Percentiles rank a stretch among this genome's conserved stretches.
phyloP scores from a whole-genome alignment of 73 alveolate species.

The Stentor coeruleus region DNA sequence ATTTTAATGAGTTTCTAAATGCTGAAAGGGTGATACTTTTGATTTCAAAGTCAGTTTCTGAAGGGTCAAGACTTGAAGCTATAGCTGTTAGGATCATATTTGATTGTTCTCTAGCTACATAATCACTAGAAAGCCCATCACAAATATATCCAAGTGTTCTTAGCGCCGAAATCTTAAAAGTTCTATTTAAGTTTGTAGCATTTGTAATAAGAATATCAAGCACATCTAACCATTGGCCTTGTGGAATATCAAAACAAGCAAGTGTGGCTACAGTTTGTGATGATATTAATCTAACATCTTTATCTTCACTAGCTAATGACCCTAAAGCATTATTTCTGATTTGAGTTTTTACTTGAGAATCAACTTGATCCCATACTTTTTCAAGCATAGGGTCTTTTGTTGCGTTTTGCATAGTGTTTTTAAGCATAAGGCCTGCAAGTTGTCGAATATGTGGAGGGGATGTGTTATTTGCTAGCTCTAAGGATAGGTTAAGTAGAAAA shows the following conservation, averaged over 20 bases:
- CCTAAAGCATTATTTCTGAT: slow-evolving; percentile 5
- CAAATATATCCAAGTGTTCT: slow-evolving; percentile 22
- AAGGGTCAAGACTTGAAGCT: not conserved
- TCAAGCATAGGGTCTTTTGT: not conserved
- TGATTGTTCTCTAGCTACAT: not conserved
- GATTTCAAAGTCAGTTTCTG: slow-evolving; percentile 11
- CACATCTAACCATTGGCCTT: not conserved
- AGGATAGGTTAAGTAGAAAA: not conserved
- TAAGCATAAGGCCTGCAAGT: slow-evolving; percentile 5
- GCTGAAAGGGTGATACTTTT: not conserved
- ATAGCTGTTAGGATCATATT: not conserved
- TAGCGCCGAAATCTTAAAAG: not conserved
- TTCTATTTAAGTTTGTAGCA: not conserved
- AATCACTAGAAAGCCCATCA: not conserved
- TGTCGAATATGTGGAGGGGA: not conserved
- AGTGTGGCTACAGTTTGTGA: slow-evolving; percentile 12
- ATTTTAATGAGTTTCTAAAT: not conserved
- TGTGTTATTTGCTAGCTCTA: not conserved
- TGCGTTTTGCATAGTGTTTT: not conserved
- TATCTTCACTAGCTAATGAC: slow-evolving; percentile 13
- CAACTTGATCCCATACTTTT: slow-evolving; percentile 1
- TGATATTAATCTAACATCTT: slow-evolving; percentile 1
- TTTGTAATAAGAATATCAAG: not conserved
- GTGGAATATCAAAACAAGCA: not conserved
- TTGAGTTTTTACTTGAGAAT: not conserved